Base-by-base conservation (phyloP, 345 rosid species). In the Mercurialis annua region DNA sequence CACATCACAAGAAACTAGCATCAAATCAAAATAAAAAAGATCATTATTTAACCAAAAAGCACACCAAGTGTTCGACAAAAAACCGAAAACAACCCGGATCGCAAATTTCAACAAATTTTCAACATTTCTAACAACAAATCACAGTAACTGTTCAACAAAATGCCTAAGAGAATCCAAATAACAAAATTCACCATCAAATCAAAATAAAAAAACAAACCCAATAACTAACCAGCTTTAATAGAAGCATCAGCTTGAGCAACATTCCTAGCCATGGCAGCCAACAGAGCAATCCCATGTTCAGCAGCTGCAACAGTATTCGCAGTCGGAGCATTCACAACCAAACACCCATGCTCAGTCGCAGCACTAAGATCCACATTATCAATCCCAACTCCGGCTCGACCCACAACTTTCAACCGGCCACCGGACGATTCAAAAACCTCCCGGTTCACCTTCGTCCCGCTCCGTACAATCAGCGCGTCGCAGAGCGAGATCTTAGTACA, bases 171-270 rank as follows among this genome's bases (percentile, higher is more conserved):
- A 54, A 65, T n/a, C 52, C 31, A 44, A 38, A 44, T 46, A 36
- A 44, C 23, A 26, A 27, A 2, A 30, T 55, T 10, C 5, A 56
- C 7, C n/a, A 16, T 1, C 26, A 10, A 31, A 52, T 61, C n/a
- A 27, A 58, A 0, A 20, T n/a, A 12, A 23, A 30, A 26, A 59
- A 40, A 51, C 36, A 52, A 3, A 46, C 8, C 40, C 15, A 5
- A 49, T 8, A 2, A 66, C 93, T 70, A 40, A 95, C 99, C 99
- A 74, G 96, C 88, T 81, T 95, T 95, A 46, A 90, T 61, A 20
- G 73, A 71, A 4, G 74, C 74, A 54, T 71, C 74, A 47, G 74
- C 75, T 48, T 64, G 75, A 23, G 75, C 70, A 58, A 64, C 64
- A 58, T 71, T 71, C 20, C 75, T 71, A 0, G 74, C 63, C 68